phyloP scores from a whole-genome alignment of 2,329 filamentous ascomycete species.

The Zalaria sp. region DNA sequence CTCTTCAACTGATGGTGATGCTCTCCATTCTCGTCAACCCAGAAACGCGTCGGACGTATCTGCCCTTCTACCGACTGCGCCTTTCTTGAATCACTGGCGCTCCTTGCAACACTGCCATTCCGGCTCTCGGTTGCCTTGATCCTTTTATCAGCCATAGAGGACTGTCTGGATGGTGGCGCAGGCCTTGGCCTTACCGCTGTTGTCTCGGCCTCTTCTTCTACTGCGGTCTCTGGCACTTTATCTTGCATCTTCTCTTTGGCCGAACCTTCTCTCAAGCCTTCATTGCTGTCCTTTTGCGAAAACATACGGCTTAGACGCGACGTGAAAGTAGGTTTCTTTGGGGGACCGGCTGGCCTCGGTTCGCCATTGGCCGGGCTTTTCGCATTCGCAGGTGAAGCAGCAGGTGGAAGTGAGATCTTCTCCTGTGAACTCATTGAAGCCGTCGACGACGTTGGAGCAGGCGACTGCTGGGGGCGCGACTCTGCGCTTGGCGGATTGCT shows the following conservation, averaged over 20 bases:
- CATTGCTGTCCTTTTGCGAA: slow-evolving; percentile 18
- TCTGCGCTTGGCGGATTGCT: neutral
- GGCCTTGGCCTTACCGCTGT: slow-evolving; percentile 8
- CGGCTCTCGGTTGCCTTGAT: slow-evolving; percentile 10
- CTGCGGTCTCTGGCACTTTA: slow-evolving; percentile 12
- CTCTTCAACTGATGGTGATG: slow-evolving; percentile 86
- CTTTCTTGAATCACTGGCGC: slow-evolving; percentile 10
- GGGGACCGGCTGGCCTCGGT: slow-evolving; percentile 8
- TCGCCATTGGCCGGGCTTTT: slow-evolving; percentile 6
- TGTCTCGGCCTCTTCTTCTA: slow-evolving; percentile 12
- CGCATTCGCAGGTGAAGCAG: slow-evolving; percentile 3
- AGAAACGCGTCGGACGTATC: slow-evolving; percentile 32
- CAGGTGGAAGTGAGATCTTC: slow-evolving; percentile 4
- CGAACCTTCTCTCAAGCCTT: slow-evolving; percentile 6
- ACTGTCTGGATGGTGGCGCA: slow-evolving; percentile 13
- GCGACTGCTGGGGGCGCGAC: slow-evolving; percentile 1
- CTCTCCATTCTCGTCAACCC: slow-evolving; percentile 47
- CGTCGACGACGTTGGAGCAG: slow-evolving; percentile 4
- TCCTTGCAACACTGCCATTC: slow-evolving; percentile 18
- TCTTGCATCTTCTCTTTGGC: slow-evolving; percentile 11
- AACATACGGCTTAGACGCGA: slow-evolving; percentile 28
- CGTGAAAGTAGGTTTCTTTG: slow-evolving; percentile 24
- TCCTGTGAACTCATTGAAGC: slow-evolving; percentile 11
- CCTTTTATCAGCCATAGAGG: slow-evolving; percentile 10
- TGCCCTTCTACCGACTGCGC: slow-evolving; percentile 8